A percentile compares a stretch with the other conserved stretches of the same genome.
Evolutionary conservation across 176 grass and related monocot species (phyloP).

Genomic region (Musa acuminata): DNA sequence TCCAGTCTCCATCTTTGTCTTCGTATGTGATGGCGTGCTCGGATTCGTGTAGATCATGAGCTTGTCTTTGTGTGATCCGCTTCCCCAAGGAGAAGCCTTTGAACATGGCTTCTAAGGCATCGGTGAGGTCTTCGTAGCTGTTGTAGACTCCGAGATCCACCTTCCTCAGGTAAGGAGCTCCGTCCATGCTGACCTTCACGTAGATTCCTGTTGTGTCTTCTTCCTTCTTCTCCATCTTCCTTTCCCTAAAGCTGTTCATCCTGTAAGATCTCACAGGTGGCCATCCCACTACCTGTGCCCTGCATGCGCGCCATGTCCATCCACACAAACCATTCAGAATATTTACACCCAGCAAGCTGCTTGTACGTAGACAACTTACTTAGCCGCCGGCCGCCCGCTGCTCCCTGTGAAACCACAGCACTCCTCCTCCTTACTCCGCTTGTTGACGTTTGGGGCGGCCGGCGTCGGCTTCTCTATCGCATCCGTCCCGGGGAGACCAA

Average conservation of each 20-base stretch:
- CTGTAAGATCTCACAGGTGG: conserved; percentile 2
- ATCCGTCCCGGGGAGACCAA: conserved; percentile 38
- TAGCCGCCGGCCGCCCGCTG: conserved; percentile 13
- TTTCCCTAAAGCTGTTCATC: conserved; percentile 22
- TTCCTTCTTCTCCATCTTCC: conserved; percentile 11
- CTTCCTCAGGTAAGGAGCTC: conserved; percentile 76
- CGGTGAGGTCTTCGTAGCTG: conserved; percentile 55
- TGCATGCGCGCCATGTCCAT: neutral
- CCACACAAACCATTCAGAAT: too few relatives aligned
- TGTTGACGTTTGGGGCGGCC: conserved; percentile 21
- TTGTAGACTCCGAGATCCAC: conserved; percentile 61
- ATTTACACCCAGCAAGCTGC: neutral
- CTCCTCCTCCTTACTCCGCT: neutral
- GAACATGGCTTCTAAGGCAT: conserved; percentile 63
- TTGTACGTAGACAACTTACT: neutral
- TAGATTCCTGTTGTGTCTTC: conserved; percentile 34
- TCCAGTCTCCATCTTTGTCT: too few relatives aligned
- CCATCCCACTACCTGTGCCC: conserved; percentile 9
- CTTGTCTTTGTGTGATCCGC: too few relatives aligned
- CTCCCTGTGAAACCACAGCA: too few relatives aligned
- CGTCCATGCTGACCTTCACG: conserved; percentile 97
- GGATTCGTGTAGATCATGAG: too few relatives aligned
- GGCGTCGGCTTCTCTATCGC: neutral
- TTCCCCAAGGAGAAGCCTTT: conserved; percentile 62
- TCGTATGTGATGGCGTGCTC: too few relatives aligned